Evolutionary conservation across 106 monocot species (phyloP), one percentile per base, ranked within the genome.

Genomic region (Amphibolis antarctica): DNA sequence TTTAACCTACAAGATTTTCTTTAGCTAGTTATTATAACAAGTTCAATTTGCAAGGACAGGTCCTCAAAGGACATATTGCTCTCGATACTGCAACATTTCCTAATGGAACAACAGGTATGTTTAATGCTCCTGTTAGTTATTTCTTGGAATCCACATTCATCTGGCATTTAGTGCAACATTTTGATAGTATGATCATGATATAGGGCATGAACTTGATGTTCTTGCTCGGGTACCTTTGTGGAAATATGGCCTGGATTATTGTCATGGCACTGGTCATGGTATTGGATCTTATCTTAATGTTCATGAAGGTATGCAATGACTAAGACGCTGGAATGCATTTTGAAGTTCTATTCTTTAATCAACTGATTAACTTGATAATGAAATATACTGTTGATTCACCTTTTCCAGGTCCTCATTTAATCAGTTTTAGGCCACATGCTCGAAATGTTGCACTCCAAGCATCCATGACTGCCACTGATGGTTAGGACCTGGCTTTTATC

Each of bases 251-350:
- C 86, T 96, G 66, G 94, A 96, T 80, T 96, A 96, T 69, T 77
- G 86, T 24, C 94, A 96, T 74, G 94, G 94, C 60, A 96, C 94
- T 44, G 94, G 94, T 52, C 94, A 96, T 78, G 94, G 94, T 29
- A 68, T 96, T 73, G 94, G 94, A 67, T 89, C 86, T 67, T 89
- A 84, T 59, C 67, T 96, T 27, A 82, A 86, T 78, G 94, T 96
- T 77, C 94, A 96, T 79, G 94, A 96, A 89, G 94, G 93, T 94
- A 52, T 71, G 6, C 36, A 36, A 36, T 36, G 36, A 36, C 36
- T 5, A 46, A 22, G 27, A 13, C 10, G 22, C 9, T 42, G 19
- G 19, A 60, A 43, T 36, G 36, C 2, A 7, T 7, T 36, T 36
- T 36, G 36, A 2, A 36, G 36, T 36, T 36, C 7, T 36, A 36